Evolutionary conservation across 805 yeast genomes (phyloP).

Genomic region (Monosporozyma yasuniensis): DNA sequence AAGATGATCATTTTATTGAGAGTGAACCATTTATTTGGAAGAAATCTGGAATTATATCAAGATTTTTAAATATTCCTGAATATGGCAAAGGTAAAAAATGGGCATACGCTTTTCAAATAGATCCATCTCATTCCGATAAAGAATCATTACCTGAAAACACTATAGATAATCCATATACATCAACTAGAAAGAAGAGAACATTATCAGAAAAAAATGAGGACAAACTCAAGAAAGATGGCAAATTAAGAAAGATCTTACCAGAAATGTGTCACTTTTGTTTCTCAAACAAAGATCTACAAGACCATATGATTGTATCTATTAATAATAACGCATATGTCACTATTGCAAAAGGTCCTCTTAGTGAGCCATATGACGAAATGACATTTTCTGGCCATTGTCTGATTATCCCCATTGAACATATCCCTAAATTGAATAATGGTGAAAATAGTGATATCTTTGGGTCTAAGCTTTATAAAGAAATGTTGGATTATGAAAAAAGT

Average conservation of each 20-base stretch:
- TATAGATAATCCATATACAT: conserved; percentile 10
- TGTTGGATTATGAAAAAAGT: conserved; percentile 38
- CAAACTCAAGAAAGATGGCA: not conserved
- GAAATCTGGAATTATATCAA: conserved; percentile 35
- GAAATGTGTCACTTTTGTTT: conserved; percentile 73
- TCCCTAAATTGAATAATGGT: conserved; percentile 35
- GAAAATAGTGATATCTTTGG: conserved; percentile 4
- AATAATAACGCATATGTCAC: conserved; percentile 61
- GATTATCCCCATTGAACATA: conserved; percentile 70
- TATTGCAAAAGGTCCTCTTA: conserved; percentile 78
- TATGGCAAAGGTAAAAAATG: conserved; percentile 51
- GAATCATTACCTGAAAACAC: conserved; percentile 17
- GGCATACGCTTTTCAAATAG: conserved; percentile 65
- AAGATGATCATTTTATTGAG: conserved; percentile 43
- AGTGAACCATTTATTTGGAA: conserved; percentile 52
- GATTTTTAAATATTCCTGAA: conserved; percentile 58
- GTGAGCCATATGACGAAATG: conserved; percentile 40
- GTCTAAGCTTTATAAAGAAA: conserved; percentile 34
- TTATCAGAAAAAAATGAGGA: not conserved
- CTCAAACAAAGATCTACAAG: conserved; percentile 65
- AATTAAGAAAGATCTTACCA: conserved; percentile 41
- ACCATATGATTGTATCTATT: conserved; percentile 74
- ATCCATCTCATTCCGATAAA: conserved; percentile 17
- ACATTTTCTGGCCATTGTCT: conserved; percentile 74
- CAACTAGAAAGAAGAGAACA: conserved; percentile 2